Evolutionary conservation across 2,329 filamentous ascomycete species (phyloP), one percentile per base, ranked within the genome.

Genomic region (Talaromyces rugulosus): DNA sequence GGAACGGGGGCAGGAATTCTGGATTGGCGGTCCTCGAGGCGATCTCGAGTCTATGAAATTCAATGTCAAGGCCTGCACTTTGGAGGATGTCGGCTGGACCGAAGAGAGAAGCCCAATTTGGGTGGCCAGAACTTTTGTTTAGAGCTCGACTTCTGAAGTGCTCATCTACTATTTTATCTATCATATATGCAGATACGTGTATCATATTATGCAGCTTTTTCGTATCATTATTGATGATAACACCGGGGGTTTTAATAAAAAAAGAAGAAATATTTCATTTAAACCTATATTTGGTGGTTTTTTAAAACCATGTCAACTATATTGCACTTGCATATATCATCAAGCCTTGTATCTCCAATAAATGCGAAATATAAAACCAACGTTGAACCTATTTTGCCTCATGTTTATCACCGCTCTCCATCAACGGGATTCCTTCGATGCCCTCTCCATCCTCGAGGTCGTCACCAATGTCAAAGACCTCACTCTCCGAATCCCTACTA

Each of bases 11-110:
- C 68, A 84, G 52, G 78, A 77, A 7, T 80, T 86, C 83, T 85
- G 1, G 82, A 81, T 12, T 55, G 67, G 65, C 11, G 53, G 54
- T 5, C 62, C 61, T n/a, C 31, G 28, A n/a, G 54, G 54, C 12
- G 54, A 56, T 30, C 27, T 53, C 27, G 18, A 28, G 54, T 56
- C 31, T n/a, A 68, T 69, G 66, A 77, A 86, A 40, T 75, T 78
- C 42, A 79, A 78, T 9, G 72, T 77, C 65, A 77, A 75, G 64
- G 80, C 80, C 31, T 27, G 27, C 77, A 80, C 78, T 0, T 74
- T 89, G 63, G 78, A 74, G 63, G 80, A 86, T 0, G 67, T 87
- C 9, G 87, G 87, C 0, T 89, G 87, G 86, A 82, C 86, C 42
- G 70, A 71, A 18, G 77, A 75, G 12, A 63, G 65, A 33, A 67